Evolutionary conservation across 2,329 filamentous ascomycete species (phyloP).

Genomic region (Monosporascus sp.): DNA sequence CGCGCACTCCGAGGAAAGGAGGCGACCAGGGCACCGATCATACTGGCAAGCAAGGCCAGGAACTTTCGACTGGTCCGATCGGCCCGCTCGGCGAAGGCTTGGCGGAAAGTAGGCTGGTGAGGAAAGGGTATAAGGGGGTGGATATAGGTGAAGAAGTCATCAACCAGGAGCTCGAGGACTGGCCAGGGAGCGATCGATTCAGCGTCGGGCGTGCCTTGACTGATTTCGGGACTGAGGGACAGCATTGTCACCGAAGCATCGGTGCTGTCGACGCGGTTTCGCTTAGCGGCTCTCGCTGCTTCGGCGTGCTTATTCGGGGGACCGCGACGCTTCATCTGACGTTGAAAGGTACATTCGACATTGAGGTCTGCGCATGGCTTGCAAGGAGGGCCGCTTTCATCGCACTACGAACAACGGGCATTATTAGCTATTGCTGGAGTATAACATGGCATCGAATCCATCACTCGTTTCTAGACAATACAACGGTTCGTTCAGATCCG

Average conservation of each 20-base stretch:
- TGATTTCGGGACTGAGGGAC: slow-evolving; percentile 35
- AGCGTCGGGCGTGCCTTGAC: slow-evolving; percentile 44
- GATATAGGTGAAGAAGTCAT: slow-evolving; percentile 81
- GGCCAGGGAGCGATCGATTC: slow-evolving; percentile 68
- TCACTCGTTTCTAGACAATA: too few relatives aligned
- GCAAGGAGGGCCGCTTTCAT: slow-evolving; percentile 51
- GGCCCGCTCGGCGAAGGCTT: slow-evolving; percentile 61
- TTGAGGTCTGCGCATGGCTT: slow-evolving; percentile 51
- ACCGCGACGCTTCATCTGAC: slow-evolving; percentile 53
- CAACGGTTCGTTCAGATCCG: too few relatives aligned
- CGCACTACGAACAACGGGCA: slow-evolving; percentile 34
- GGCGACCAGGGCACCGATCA: slow-evolving; percentile 68
- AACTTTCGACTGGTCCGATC: slow-evolving; percentile 64
- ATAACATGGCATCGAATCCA: too few relatives aligned
- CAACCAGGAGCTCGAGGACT: slow-evolving; percentile 63
- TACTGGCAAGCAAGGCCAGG: slow-evolving; percentile 65
- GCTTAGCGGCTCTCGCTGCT: slow-evolving; percentile 49
- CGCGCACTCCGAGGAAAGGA: slow-evolving; percentile 70
- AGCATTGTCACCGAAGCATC: slow-evolving; percentile 45
- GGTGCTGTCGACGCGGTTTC: slow-evolving; percentile 36
- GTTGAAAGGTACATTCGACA: slow-evolving; percentile 53
- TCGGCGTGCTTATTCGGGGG: slow-evolving; percentile 56
- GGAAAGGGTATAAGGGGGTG: slow-evolving; percentile 74
- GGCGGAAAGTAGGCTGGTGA: slow-evolving; percentile 71
- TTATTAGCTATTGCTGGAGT: neutral